Evolutionary conservation across 352 stramenopile species (phyloP).

Genomic region (Peronospora belbahrii): DNA sequence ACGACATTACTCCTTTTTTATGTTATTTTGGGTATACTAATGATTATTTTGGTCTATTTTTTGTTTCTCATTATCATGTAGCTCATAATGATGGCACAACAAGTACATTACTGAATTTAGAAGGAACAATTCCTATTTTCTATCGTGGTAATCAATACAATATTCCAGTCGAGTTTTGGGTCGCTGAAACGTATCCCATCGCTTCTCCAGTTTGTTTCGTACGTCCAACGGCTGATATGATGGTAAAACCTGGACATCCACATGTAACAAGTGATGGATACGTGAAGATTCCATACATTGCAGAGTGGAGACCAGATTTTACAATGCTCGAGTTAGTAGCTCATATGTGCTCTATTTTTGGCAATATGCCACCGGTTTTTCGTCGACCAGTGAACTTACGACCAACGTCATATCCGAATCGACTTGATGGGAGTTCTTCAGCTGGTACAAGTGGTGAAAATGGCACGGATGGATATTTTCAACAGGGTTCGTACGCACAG

Average conservation of each 20-base stretch:
- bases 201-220: slow-evolving; percentile 82
- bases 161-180: slow-evolving; percentile 86
- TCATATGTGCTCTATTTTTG: slow-evolving; percentile 87
- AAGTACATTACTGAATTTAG: slow-evolving; percentile 75
- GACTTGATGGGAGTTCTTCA: slow-evolving; percentile 23
- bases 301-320: slow-evolving; percentile 76
- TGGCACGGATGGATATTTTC: slow-evolving; percentile 38
- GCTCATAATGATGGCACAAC: slow-evolving; percentile 83
- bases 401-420: slow-evolving; percentile 27
- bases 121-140: slow-evolving; percentile 88
- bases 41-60: no score
- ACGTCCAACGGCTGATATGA: slow-evolving; percentile 78
- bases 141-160: slow-evolving; percentile 88
- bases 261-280: slow-evolving; percentile 83
- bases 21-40: no score
- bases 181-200: slow-evolving; percentile 79
- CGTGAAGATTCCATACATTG: slow-evolving; percentile 81
- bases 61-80: slow-evolving; percentile 6
- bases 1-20: not conserved
- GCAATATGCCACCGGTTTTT: slow-evolving; percentile 81
- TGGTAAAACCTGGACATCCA: slow-evolving; percentile 80
- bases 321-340: slow-evolving; percentile 79
- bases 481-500: slow-evolving; percentile 30
- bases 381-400: slow-evolving; percentile 45
- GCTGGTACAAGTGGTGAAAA: slow-evolving; percentile 9